Evolutionary conservation across 768 basidiomycete species (phyloP), one percentile per base, ranked within the genome.

Genomic region (Tulasnella sp.): DNA sequence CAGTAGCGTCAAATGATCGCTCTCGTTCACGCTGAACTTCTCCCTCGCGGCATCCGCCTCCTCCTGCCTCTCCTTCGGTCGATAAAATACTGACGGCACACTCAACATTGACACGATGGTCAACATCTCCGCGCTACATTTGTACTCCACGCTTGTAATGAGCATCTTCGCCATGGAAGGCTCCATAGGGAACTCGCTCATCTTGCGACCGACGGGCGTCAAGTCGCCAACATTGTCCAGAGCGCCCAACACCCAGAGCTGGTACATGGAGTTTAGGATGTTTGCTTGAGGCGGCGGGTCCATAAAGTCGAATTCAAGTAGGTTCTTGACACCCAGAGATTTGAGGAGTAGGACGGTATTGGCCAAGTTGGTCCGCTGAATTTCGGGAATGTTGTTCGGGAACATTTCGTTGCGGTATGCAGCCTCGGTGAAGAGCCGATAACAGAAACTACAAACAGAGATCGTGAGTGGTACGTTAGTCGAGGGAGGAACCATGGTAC

Each of bases 231-330:
- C 92, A 83, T 98, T 99, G 88, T 99, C 96, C 37, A 99, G 89
- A 11, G 98, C 98, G 48, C 97, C 97, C 44, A 99, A 92, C 3
- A 98, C 97, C 98, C 98, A 99, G 48, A 99, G 92, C 85, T 99
- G 98, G 85, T 98, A 99, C 96, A 98, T 98, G 8, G 97, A 99
- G 85, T 99, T 98, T 69, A 99, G 88, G 83, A 99, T 99, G 85
- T 98, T 98, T 77, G 95, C 95, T 90, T 97, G 96, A n/a, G 98
- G 98, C 31, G 98, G 98, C n/a, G 98, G 98, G 85, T 99, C 98
- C 98, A 99, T 99, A 85, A 99, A 99, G 86, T 99, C 97, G 84
- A 99, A 99, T 86, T 99, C 97, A 31, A 99, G 89, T 60, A 98
- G 87, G 85, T 99, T 96, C 88, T 98, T 98, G 60, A 99, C 98